Percentiles rank a stretch among this genome's conserved stretches.
Conservation (phyloP, 208 protist genomes). For the Leishmania arabica region DNA sequence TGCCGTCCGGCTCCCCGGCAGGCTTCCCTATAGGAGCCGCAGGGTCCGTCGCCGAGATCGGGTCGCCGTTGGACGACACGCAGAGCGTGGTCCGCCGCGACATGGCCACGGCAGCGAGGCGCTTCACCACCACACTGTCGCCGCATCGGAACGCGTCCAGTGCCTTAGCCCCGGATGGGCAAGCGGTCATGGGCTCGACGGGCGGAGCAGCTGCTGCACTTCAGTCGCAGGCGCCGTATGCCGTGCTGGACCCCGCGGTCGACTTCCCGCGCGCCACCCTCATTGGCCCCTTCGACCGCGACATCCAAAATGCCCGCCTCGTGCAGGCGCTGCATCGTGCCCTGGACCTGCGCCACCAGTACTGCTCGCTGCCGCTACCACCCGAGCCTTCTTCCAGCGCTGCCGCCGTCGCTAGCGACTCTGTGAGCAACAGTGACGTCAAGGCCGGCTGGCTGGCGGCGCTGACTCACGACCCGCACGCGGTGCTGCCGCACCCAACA, state of each 20-base stretch:
- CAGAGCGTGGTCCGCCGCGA: background rate
- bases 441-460: slow-evolving; percentile 33
- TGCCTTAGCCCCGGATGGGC: background rate
- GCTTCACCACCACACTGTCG: background rate
- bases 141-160: background rate
- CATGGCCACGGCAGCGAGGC: background rate
- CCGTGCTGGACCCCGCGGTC: slow-evolving; percentile 65
- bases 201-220: background rate
- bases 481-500: slow-evolving; percentile 33
- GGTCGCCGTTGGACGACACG: background rate
- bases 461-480: slow-evolving; percentile 39
- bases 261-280: slow-evolving; percentile 71
- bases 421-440: slow-evolving; percentile 11
- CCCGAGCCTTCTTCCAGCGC: slow-evolving; percentile 7
- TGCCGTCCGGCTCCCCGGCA: background rate
- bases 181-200: background rate
- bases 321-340: slow-evolving; percentile 76
- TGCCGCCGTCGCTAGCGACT: background rate
- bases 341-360: slow-evolving; percentile 73
- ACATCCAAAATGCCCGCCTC: slow-evolving; percentile 59
- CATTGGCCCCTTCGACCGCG: slow-evolving; percentile 66
- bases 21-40: background rate
- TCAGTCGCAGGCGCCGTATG: slow-evolving; percentile 43
- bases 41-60: background rate
- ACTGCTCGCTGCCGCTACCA: slow-evolving; percentile 39